Evolutionary conservation across 2,329 filamentous ascomycete species (phyloP), one percentile per base, ranked within the genome.

Genomic region (Aureobasidium musti): DNA sequence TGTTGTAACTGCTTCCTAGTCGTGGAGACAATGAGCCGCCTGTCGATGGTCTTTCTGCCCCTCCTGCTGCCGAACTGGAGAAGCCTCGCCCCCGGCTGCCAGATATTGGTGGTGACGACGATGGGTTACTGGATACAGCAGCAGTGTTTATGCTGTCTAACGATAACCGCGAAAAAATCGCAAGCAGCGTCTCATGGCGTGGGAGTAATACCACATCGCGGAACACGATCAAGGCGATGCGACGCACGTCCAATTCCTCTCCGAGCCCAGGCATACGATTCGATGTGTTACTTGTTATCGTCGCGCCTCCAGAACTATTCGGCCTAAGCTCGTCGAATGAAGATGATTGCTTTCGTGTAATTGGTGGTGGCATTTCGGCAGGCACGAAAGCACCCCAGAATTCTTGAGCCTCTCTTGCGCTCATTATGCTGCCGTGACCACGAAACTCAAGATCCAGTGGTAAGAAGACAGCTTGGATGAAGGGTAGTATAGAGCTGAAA

Each of bases 371-470:
- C 47, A 64, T 41, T 56, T 78, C 75, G 21, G 52, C 64, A 63
- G 89, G 82, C 21, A 91, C 83, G 28, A 66, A 66, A 7, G 88
- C 88, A 33, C 90, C 90, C 92, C 94, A 98, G 73, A 97, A 97
- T 68, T 98, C 94, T 47, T 88, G 87, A 5, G 93, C 90, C 77
- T 96, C 89, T 5, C 91, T 87, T 0, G 85, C 78, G 0, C 85
- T 88, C 85, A 98, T 89, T 65, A 98, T 85, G 0, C 87, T 82
- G 19, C 95, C 95, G 54, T 86, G 85, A 6, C 94, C 95, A 63
- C 91, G 89, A 75, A 99, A 96, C 75, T 99, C 95, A 13, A 97
- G 85, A 74, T 99, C 95, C 1, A 99, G 81, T 0, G 93, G 95
- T 1, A 99, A 81, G 74, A 99, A 97, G 0, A 97, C 93, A 1